Evolutionary conservation across 208 protist genomes (phyloP).

Genomic region (Crithidia mellificae): DNA sequence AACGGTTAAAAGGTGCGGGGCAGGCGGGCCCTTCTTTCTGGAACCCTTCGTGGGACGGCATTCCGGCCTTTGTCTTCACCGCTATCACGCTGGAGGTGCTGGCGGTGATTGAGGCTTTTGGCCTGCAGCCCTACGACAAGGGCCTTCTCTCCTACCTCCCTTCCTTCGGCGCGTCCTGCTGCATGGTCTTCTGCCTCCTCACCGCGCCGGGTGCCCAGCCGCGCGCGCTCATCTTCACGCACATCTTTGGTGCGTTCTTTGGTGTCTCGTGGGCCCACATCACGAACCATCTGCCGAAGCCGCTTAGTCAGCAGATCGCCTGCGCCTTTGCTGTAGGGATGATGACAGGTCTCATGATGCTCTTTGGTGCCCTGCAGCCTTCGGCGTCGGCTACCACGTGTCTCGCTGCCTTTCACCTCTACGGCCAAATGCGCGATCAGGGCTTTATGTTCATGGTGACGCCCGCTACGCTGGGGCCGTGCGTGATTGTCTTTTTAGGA

Average conservation of each 20-base stretch:
- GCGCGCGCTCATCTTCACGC: slow-evolving; percentile 48
- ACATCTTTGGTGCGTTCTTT: slow-evolving; percentile 63
- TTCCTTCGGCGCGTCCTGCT: slow-evolving; percentile 67
- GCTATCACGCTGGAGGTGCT: slow-evolving; percentile 57
- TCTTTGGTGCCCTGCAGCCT: slow-evolving; percentile 61
- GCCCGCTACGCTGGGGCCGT: slow-evolving; percentile 45
- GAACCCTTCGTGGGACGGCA: slow-evolving; percentile 35
- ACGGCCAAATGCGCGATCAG: slow-evolving; percentile 54
- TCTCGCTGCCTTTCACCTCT: slow-evolving; percentile 57
- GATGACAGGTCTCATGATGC: slow-evolving; percentile 47
- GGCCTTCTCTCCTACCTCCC: slow-evolving; percentile 55
- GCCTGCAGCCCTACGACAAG: slow-evolving; percentile 44
- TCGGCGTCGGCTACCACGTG: slow-evolving; percentile 73
- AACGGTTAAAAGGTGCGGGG: slow-evolving; percentile 46
- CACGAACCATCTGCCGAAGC: slow-evolving; percentile 41
- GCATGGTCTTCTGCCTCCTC: slow-evolving; percentile 52
- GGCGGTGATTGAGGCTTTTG: slow-evolving; percentile 50
- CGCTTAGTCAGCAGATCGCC: slow-evolving; percentile 54
- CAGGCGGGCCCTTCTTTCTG: slow-evolving; percentile 41
- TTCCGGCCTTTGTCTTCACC: slow-evolving; percentile 58
- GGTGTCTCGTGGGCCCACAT: slow-evolving; percentile 62
- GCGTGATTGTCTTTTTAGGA: slow-evolving; percentile 52
- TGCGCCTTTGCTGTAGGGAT: slow-evolving; percentile 59
- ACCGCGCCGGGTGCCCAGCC: slow-evolving; percentile 64
- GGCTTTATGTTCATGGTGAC: slow-evolving; percentile 69